phyloP scores from a whole-genome alignment of 2,329 filamentous ascomycete genomes.

The Mollisiaceae sp. region DNA sequence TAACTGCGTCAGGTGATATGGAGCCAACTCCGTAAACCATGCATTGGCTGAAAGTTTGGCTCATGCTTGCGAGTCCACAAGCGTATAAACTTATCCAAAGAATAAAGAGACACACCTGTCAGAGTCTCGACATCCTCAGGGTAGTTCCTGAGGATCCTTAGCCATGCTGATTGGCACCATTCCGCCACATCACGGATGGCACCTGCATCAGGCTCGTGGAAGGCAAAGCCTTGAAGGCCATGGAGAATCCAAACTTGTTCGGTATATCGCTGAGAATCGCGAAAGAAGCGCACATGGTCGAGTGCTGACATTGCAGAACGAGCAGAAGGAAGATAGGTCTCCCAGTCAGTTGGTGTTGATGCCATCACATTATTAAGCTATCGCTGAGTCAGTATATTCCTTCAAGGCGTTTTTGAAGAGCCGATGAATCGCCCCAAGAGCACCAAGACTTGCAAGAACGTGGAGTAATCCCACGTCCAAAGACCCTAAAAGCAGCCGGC shows the following conservation, averaged over 20 bases:
- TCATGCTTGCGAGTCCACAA: background rate
- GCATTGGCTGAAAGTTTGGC: background rate
- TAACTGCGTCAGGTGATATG: slow-evolving; percentile 3
- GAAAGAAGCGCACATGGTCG: slow-evolving; percentile 47
- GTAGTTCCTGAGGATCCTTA: slow-evolving; percentile 50
- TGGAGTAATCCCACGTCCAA: no score
- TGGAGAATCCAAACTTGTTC: slow-evolving; percentile 50
- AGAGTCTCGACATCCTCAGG: slow-evolving; percentile 50
- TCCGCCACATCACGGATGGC: slow-evolving; percentile 51
- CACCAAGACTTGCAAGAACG: no score
- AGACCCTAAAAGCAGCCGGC: no score
- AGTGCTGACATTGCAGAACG: slow-evolving; percentile 47
- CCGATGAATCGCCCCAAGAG: no score
- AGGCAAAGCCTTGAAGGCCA: slow-evolving; percentile 55
- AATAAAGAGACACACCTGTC: slow-evolving; percentile 43
- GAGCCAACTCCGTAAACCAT: background rate
- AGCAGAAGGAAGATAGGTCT: slow-evolving; percentile 45
- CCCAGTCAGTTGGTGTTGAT: slow-evolving; percentile 38
- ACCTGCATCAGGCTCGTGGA: slow-evolving; percentile 53
- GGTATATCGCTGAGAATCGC: slow-evolving; percentile 41
- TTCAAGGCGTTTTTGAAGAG: no score
- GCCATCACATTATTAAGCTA: slow-evolving; percentile 33
- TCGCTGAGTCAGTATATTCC: no score
- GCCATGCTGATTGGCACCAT: slow-evolving; percentile 55
- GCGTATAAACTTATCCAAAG: background rate